These are phyloP conservation scores for Atalantia buxifolia DNA, from an alignment of 345 rosid genomes.

Conservation along the genomic window DNA sequence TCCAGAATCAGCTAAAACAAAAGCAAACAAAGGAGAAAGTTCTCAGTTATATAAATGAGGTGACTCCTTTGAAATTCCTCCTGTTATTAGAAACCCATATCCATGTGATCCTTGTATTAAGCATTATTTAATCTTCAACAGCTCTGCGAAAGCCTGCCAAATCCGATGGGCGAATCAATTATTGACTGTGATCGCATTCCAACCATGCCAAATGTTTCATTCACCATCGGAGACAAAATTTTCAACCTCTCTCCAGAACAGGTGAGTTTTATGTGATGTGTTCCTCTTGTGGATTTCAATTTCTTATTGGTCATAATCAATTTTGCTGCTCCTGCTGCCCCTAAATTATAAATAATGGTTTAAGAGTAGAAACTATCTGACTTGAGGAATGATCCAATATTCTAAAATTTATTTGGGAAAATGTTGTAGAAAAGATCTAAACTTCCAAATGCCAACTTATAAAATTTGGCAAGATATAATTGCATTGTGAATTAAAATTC, in stretches of 20 bases:
- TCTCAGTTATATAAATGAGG: conserved; percentile 54
- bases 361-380: not conserved
- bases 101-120: not conserved
- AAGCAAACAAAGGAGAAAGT: conserved; percentile 51
- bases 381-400: not conserved
- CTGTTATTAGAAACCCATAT: not conserved
- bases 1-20: conserved; percentile 58
- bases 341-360: not conserved
- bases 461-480: not conserved
- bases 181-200: conserved; percentile 47
- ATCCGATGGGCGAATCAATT: conserved; percentile 59
- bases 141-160: conserved; percentile 71
- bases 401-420: not conserved
- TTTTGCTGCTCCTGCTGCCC: not conserved
- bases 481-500: not conserved
- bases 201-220: conserved; percentile 54
- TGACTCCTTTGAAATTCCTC: conserved; percentile 1
- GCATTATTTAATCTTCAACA: conserved; percentile 14
- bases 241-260: conserved; percentile 68
- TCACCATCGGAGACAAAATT: conserved; percentile 56
- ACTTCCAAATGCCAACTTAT: not conserved
- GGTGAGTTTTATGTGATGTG: conserved; percentile 28
- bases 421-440: not conserved
- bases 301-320: not conserved
- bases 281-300: not conserved